Conservation (phyloP, 495 filamentous ascomycete species). For the Hypoxylon trugodes region DNA sequence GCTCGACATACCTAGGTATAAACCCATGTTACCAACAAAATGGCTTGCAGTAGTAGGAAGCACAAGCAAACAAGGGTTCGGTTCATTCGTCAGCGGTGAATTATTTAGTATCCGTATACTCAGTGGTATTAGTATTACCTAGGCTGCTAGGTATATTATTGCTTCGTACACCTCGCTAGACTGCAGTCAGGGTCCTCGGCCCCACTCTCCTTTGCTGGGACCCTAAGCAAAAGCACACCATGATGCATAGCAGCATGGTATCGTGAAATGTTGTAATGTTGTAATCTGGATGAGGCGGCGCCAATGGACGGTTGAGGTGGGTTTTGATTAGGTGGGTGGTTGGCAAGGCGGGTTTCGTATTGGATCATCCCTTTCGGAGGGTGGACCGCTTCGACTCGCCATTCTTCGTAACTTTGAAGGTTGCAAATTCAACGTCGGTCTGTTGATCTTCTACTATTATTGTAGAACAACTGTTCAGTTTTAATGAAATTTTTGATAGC, state of each 20-base stretch:
- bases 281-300: conserved; percentile 18
- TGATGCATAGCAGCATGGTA: conserved; percentile 18
- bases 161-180: too few relatives aligned
- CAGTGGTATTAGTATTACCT: conserved; percentile 21
- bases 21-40: too few relatives aligned
- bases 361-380: conserved; percentile 23
- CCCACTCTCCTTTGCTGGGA: conserved; percentile 36
- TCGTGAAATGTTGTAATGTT: conserved; percentile 31
- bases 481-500: not conserved
- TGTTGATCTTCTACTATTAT: conserved; percentile 15
- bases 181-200: conserved; percentile 38
- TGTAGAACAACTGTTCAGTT: conserved; percentile 4
- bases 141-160: too few relatives aligned
- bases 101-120: conserved; percentile 9
- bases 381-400: conserved; percentile 13
- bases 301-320: too few relatives aligned
- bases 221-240: conserved; percentile 31
- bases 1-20: too few relatives aligned
- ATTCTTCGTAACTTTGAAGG: not conserved
- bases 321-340: too few relatives aligned
- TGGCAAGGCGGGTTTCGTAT: not conserved
- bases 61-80: conserved; percentile 25
- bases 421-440: conserved; percentile 6
- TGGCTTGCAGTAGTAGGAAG: too few relatives aligned
- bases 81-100: conserved; percentile 34